Conservation (phyloP, 1,284 basidiomycete species). For the Ustilago sp. region DNA sequence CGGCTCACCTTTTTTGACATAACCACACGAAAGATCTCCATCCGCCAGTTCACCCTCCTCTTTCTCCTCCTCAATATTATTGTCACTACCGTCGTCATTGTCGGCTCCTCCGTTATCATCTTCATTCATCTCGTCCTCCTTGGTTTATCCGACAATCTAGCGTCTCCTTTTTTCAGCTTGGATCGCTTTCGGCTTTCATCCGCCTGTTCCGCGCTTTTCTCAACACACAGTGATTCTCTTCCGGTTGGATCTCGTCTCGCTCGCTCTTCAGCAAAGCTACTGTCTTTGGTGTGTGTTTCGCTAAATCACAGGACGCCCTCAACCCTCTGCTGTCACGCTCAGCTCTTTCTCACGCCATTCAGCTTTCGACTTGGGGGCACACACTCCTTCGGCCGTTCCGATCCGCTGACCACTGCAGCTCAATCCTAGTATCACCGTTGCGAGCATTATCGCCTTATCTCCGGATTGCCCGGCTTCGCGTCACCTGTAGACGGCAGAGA, state of each 20-base stretch:
- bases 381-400: not conserved
- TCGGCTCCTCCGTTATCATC: not conserved
- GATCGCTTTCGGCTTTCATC: not conserved
- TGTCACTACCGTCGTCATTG: not conserved
- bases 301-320: not conserved
- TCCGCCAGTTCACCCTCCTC: not conserved
- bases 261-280: not conserved
- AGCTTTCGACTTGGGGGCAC: not conserved
- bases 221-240: not conserved
- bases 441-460: no score
- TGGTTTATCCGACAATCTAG: not conserved
- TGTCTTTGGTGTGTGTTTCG: not conserved
- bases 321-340: not conserved
- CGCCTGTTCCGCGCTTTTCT: not conserved
- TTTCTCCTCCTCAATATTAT: not conserved
- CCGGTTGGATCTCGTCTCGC: not conserved
- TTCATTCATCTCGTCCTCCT: not conserved
- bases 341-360: not conserved
- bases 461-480: no score
- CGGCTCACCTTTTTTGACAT: not conserved
- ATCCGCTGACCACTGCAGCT: not conserved
- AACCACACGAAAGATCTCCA: slow-evolving; percentile 1
- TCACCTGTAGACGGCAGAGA: not conserved
- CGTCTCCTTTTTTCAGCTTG: not conserved
- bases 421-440: no score